A percentile compares a stretch with the other conserved stretches of the same genome.
These are phyloP conservation scores for Gloeopeniophorella convolvens DNA, from an alignment of 768 basidiomycete genomes.

Conservation along the genomic window DNA sequence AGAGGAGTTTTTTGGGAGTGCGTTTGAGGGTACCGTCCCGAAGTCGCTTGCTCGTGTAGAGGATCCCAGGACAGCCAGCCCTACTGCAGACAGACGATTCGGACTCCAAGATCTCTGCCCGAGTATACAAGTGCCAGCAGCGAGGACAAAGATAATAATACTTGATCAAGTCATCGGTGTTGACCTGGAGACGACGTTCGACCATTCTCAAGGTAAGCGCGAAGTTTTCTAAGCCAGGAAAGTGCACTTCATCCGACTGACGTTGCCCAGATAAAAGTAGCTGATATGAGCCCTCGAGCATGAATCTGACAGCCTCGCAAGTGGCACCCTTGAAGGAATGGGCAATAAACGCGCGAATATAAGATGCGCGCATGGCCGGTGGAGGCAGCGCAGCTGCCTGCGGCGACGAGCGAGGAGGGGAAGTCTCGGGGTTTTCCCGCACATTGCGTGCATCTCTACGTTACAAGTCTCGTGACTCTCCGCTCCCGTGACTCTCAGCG, in stretches of 20 bases:
- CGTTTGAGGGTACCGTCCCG: slow-evolving; percentile 12
- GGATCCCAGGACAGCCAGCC: slow-evolving; percentile 8
- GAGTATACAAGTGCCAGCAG: slow-evolving; percentile 24
- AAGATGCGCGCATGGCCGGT: neutral
- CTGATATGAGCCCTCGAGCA: neutral
- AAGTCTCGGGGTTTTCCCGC: too few species aligned
- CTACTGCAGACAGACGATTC: neutral
- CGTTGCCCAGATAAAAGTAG: neutral
- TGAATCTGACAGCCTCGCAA: neutral
- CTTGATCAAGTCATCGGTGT: slow-evolving; percentile 18
- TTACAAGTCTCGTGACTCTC: too few species aligned
- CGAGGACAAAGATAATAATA: slow-evolving; percentile 21
- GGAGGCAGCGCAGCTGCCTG: too few species aligned
- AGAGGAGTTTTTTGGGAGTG: slow-evolving; percentile 23
- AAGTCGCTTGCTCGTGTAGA: slow-evolving; percentile 17
- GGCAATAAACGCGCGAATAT: neutral
- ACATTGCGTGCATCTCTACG: too few species aligned
- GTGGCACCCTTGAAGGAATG: neutral
- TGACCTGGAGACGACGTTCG: slow-evolving; percentile 23
- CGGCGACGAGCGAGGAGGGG: too few species aligned
- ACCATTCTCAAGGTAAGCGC: slow-evolving; percentile 22
- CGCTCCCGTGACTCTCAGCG: too few species aligned
- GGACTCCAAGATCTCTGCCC: neutral
- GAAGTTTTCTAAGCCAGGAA: slow-evolving; percentile 20
- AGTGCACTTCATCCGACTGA: too few species aligned